Percentiles rank a stretch among this genome's conserved stretches.
These are phyloP conservation scores for Fragaria ananassa DNA, from an alignment of 306 rosid genomes.

Conservation along the genomic window DNA sequence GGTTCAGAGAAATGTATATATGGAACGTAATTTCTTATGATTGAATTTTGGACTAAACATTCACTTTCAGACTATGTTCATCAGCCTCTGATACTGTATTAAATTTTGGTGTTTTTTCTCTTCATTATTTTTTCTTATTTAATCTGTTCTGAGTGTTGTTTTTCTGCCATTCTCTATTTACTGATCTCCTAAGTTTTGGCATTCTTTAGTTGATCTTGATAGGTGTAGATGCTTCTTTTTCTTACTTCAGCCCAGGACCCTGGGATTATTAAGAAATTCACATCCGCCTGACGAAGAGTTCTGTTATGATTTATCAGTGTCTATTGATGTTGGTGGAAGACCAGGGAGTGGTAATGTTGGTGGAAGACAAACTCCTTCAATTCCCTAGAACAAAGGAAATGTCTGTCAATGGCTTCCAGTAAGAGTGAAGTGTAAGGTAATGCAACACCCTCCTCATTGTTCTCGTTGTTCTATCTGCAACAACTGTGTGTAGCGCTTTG, in stretches of 20 bases:
- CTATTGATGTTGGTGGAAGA: slow-evolving; percentile 59
- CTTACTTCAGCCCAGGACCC: slow-evolving; percentile 94
- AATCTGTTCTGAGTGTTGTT: background rate
- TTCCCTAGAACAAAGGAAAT: slow-evolving; percentile 77
- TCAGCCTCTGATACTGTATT: background rate
- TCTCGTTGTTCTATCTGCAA: slow-evolving; percentile 95
- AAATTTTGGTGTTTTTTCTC: too few relatives aligned
- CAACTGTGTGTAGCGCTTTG: slow-evolving; percentile 92
- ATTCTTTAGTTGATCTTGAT: slow-evolving; percentile 38
- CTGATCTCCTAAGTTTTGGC: slow-evolving; percentile 16
- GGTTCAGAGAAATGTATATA: background rate
- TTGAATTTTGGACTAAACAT: background rate
- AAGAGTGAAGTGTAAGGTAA: slow-evolving; percentile 75
- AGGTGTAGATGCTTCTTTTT: slow-evolving; percentile 86
- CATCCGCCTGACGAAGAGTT: slow-evolving; percentile 92
- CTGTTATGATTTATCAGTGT: slow-evolving; percentile 54
- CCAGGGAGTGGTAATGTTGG: slow-evolving; percentile 47
- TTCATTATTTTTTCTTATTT: background rate
- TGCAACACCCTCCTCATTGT: slow-evolving; percentile 94
- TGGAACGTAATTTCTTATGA: background rate
- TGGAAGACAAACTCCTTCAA: slow-evolving; percentile 74
- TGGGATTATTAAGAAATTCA: slow-evolving; percentile 50
- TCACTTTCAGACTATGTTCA: background rate
- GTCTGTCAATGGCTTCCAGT: slow-evolving; percentile 54
- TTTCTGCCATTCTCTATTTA: slow-evolving; percentile 8